Evolutionary conservation across 192 early-diverging fungal genomes (phyloP), one percentile per base, ranked within the genome.

Genomic region (Funneliformis mosseae): DNA sequence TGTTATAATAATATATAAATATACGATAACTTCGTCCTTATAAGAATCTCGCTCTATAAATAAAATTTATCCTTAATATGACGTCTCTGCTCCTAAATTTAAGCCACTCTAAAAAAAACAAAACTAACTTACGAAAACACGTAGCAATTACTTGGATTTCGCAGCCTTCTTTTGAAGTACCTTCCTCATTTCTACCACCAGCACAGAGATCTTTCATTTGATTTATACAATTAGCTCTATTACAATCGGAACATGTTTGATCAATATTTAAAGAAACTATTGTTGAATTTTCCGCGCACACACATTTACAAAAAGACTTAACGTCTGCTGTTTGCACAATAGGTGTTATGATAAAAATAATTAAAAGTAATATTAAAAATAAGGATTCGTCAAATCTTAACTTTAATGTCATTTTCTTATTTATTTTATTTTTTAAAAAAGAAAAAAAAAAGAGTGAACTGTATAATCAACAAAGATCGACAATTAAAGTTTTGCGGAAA

Each of bases 231-330:
- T 59, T 59, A 48, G 73, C 46, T 50, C 18, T 38, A 55, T 48
- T 74, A 59, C 73, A 74, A 33, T 74, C 50, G n/a, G 46, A 23
- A 59, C 73, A 74, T 50, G 27, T 7, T 59, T 74, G 23, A 33
- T 27, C 48, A 3, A 45, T 23, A 14, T 25, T 33, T 55, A 74
- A 74, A 27, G 73, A 16, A 33, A n/a, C 27, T 18, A 55, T 74
- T 27, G 73, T 74, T 48, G 73, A 25, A 59, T 16, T 74, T 50
- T 74, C 48, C 9, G 25, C 50, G 38, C 73, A 74, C 9, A 59
- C 45, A 59, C 73, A 74, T 59, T 74, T 74, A 59, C 73, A 74
- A 59, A 74, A 74, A 25, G 73, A 74, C 18, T 5, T 74, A 50
- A 74, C 50, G 38, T 74, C 46, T 27, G 73, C 73, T 3, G 67